Conservation (phyloP, 768 basidiomycete species). For the Lactarius vividus region DNA sequence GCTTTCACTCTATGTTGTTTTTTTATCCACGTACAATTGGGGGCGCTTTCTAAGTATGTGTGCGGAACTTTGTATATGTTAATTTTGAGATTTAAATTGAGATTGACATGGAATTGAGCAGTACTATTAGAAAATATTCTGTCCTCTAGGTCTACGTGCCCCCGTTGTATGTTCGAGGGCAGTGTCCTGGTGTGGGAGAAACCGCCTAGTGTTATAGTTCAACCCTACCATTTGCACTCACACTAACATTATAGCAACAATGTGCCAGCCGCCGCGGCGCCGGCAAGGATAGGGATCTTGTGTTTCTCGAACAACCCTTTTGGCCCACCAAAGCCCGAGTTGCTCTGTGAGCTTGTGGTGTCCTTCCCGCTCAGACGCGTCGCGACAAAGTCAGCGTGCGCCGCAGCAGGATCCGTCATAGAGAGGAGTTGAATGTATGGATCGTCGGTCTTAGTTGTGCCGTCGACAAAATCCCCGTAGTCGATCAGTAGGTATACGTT, state of each 20-base stretch:
- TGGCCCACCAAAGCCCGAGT: not conserved
- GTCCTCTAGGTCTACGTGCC: too few species aligned
- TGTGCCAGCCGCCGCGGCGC: not conserved
- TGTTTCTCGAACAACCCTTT: slow-evolving; percentile 9
- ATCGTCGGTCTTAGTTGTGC: slow-evolving; percentile 35
- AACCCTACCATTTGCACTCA: too few species aligned
- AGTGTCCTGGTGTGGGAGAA: too few species aligned
- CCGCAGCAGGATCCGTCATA: slow-evolving; percentile 38
- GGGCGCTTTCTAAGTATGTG: too few species aligned
- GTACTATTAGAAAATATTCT: too few species aligned
- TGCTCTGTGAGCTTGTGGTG: not conserved
- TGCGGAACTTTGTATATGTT: too few species aligned
- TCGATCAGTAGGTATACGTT: slow-evolving; percentile 64
- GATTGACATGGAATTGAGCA: too few species aligned
- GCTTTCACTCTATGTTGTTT: too few species aligned
- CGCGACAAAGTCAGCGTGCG: slow-evolving; percentile 19
- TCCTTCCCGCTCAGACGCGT: slow-evolving; percentile 12
- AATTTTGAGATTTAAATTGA: too few species aligned
- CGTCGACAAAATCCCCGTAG: slow-evolving; percentile 59
- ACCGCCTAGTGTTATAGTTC: too few species aligned
- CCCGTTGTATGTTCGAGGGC: too few species aligned
- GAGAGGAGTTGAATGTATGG: slow-evolving; percentile 66
- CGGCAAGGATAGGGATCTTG: slow-evolving; percentile 3
- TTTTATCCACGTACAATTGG: too few species aligned
- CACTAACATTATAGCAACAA: not conserved